Base-by-base conservation (phyloP, 1,284 basidiomycete genomes). In the Rhodotorula sp. region DNA sequence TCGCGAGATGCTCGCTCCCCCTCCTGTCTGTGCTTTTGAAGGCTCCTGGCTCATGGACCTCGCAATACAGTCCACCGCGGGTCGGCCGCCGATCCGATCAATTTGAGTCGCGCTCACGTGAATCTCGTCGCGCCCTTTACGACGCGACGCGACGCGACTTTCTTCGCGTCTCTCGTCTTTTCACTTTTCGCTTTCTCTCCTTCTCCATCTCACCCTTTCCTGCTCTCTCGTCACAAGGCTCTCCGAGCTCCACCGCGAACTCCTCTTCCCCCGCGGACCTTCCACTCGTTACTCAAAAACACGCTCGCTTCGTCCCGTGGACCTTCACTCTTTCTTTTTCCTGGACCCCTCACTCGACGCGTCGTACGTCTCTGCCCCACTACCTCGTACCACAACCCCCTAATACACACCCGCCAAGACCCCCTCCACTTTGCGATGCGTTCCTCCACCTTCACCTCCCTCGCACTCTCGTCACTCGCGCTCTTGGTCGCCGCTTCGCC, bases 401-500 rank as follows among this genome's bases (percentile, higher is more conserved):
- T 37, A 17, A 37, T 4, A 3, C 48, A 14, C 18, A 22, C 37
- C 37, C 10, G 10, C 37, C 37, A 14, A 42, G 37, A 20, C 51
- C 5, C 18, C 14, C 53, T 8, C 42, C 29, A 20, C 14, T 4
- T 12, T 54, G 44, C 26, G 10, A 70, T 70, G 69, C 65, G 69
- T 10, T 58, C 69, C 8, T 22, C 37, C 58, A 30, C 51, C 42
- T 22, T 70, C 55, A 22, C 56, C 6, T 54, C 62, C 45, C 30
- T 70, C 59, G 66, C 66, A 7, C 29, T 70, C 42, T 64, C 66
- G 29, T 48, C 69, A 42, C 66, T 70, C 66, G 69, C 66, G 7
- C 57, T 64, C 59, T 45, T 69, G 57, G 45, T 55, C 6, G 12
- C 30, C 14, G 70, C 70, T 4, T 64, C 59, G 20, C 70, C 70